Conservation (phyloP, 208 protist species). For the Lotmaria passim region DNA sequence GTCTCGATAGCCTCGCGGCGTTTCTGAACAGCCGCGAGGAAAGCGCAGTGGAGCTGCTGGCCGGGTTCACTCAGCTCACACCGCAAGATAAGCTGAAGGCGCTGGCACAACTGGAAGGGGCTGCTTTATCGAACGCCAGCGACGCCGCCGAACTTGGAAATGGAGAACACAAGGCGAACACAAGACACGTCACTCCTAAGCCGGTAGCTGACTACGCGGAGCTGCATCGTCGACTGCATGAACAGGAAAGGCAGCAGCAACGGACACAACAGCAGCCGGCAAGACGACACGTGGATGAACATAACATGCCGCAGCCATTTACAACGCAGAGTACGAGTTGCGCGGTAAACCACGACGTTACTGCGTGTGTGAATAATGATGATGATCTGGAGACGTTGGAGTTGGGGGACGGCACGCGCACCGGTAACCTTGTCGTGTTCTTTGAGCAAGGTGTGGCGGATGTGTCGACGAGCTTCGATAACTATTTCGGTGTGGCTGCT, state of each 20-base stretch:
- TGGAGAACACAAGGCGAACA: background rate
- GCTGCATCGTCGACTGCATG: slow-evolving; percentile 19
- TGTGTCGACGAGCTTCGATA: slow-evolving; percentile 55
- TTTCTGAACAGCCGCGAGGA: slow-evolving; percentile 39
- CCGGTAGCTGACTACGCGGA: background rate
- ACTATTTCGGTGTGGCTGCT: slow-evolving; percentile 36
- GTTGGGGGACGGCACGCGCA: slow-evolving; percentile 41
- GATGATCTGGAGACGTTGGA: slow-evolving; percentile 42
- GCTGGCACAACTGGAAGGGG: slow-evolving; percentile 17
- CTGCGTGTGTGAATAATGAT: background rate
- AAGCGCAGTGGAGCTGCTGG: slow-evolving; percentile 21
- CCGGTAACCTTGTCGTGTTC: slow-evolving; percentile 52
- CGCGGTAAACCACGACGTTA: too few relatives aligned
- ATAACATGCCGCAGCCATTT: background rate
- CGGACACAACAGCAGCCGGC: background rate
- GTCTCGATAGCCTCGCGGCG: slow-evolving; percentile 33
- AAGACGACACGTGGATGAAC: slow-evolving; percentile 1
- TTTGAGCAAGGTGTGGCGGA: slow-evolving; percentile 37
- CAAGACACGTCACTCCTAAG: background rate
- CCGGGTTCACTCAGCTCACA: slow-evolving; percentile 31
- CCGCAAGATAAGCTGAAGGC: slow-evolving; percentile 15
- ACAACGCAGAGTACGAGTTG: background rate
- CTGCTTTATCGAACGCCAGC: background rate
- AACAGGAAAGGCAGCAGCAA: background rate
- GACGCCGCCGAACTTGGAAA: background rate